phyloP scores from a whole-genome alignment of 1,284 basidiomycete species.

The Dichomitus squalens region DNA sequence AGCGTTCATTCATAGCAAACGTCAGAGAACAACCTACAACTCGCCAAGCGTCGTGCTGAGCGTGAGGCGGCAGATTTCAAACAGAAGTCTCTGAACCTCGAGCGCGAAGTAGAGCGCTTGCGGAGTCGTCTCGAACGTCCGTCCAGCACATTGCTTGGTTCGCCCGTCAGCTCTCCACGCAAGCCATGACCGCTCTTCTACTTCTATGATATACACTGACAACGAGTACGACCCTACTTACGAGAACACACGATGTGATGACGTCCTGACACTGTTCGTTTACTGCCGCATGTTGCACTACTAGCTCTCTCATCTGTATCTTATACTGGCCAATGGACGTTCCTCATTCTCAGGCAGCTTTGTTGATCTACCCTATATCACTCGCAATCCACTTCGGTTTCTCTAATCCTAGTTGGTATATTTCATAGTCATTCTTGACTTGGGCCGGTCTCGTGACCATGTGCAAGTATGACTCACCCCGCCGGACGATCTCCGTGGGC shows the following conservation, averaged over 20 bases:
- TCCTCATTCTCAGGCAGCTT: not conserved
- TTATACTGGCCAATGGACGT: not conserved
- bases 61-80: slow-evolving; percentile 74
- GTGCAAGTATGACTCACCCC: too few species aligned
- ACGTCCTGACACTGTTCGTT: not conserved
- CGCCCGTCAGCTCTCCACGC: slow-evolving; percentile 34
- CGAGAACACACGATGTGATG: slow-evolving; percentile 12
- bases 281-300: slow-evolving; percentile 20
- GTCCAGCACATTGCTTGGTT: too few species aligned
- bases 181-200: slow-evolving; percentile 22
- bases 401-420: too few species aligned
- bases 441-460: too few species aligned
- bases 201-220: slow-evolving; percentile 10
- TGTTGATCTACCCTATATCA: not conserved
- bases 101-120: slow-evolving; percentile 70
- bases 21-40: slow-evolving; percentile 64
- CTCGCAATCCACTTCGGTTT: not conserved
- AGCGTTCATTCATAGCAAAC: slow-evolving; percentile 58
- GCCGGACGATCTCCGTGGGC: too few species aligned
- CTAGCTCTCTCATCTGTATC: slow-evolving; percentile 16
- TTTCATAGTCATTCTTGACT: too few species aligned
- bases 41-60: slow-evolving; percentile 74
- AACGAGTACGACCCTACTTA: slow-evolving; percentile 10
- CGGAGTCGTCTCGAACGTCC: slow-evolving; percentile 56
- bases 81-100: slow-evolving; percentile 68